phyloP scores from a whole-genome alignment of 1,139 yeast species.

The Kodamaea ohmeri region DNA sequence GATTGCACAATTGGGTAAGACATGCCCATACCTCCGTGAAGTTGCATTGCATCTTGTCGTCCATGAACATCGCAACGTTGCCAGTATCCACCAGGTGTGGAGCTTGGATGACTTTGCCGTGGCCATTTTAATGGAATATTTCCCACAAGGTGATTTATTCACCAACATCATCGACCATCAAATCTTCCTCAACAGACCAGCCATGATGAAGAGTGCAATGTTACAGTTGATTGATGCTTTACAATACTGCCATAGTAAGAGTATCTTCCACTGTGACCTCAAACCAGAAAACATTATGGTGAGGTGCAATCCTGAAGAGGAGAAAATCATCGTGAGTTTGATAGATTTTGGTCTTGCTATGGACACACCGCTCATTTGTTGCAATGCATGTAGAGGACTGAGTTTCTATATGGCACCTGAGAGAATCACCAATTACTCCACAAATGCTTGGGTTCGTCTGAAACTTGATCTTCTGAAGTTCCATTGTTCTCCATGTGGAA shows the following conservation, averaged over 20 bases:
- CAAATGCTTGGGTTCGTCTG: slow-evolving; percentile 28
- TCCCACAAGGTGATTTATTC: slow-evolving; percentile 79
- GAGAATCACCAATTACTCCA: slow-evolving; percentile 53
- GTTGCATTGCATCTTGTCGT: slow-evolving; percentile 70
- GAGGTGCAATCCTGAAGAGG: slow-evolving; percentile 30
- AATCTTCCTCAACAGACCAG: slow-evolving; percentile 44
- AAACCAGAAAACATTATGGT: slow-evolving; percentile 88
- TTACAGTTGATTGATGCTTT: slow-evolving; percentile 74
- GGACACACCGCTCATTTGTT: slow-evolving; percentile 52
- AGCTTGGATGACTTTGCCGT: slow-evolving; percentile 54
- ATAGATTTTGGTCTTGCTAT: slow-evolving; percentile 90
- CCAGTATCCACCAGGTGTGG: slow-evolving; percentile 72
- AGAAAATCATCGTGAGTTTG: slow-evolving; percentile 49
- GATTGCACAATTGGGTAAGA: slow-evolving; percentile 40
- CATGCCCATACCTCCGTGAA: slow-evolving; percentile 58
- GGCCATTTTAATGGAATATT: slow-evolving; percentile 79
- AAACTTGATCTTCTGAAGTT: slow-evolving; percentile 32
- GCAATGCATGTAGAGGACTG: slow-evolving; percentile 82
- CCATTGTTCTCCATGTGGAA: slow-evolving; percentile 19
- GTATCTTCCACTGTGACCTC: slow-evolving; percentile 83
- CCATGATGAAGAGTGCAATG: slow-evolving; percentile 66
- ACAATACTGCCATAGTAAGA: slow-evolving; percentile 61
- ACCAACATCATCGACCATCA: slow-evolving; percentile 70
- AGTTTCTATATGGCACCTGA: slow-evolving; percentile 95
- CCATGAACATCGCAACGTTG: slow-evolving; percentile 73